Conservation (phyloP, 73 alveolate genomes). For the Tetrahymena thermophila region DNA sequence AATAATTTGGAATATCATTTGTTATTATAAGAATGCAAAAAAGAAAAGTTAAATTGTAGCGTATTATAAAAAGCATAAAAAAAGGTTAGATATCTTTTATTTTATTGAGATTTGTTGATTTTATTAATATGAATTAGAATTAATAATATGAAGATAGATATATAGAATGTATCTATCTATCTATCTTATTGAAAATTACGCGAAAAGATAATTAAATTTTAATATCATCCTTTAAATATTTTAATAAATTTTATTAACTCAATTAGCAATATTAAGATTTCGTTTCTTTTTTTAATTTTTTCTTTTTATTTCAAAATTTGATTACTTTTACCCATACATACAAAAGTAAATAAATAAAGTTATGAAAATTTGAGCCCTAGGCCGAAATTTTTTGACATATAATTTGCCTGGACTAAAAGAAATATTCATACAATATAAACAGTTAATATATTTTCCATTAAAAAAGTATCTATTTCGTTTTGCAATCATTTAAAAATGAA, state of each 20-base stretch:
- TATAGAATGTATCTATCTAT: no score
- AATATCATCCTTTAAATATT: not conserved
- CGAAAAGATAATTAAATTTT: not conserved
- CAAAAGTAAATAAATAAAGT: not conserved
- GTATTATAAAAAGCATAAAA: not conserved
- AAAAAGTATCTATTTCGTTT: not conserved
- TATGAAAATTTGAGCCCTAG: not conserved
- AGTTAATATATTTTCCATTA: no score
- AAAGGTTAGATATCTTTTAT: not conserved
- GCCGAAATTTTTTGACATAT: no score
- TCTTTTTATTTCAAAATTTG: not conserved
- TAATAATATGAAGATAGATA: not conserved
- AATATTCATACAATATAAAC: no score
- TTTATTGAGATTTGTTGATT: no score
- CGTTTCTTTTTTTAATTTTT: not conserved
- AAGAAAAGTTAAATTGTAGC: not conserved
- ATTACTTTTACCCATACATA: not conserved
- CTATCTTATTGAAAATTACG: not conserved
- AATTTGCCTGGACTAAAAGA: no score
- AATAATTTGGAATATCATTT: no score
- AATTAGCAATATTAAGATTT: not conserved
- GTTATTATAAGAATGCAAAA: no score
- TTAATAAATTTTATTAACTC: no score
- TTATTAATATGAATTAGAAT: not conserved
- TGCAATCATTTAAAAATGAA: no score